A percentile compares a stretch with the other conserved stretches of the same genome.
Conservation (phyloP, 2,329 filamentous ascomycete genomes). For the Annulohypoxylon truncatum region DNA sequence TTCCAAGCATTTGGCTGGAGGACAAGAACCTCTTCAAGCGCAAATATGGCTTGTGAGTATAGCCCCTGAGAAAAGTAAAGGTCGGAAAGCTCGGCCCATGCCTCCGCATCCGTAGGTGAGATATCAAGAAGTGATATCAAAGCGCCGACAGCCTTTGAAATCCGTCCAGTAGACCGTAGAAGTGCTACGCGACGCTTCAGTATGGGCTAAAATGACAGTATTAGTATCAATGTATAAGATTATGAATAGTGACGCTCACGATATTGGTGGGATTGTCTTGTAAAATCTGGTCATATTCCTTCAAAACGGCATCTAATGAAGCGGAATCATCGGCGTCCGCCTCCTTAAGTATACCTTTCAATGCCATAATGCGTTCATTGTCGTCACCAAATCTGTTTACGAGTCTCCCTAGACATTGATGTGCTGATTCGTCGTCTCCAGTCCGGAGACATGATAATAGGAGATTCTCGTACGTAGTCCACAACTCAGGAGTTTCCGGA, state of each 20-base stretch:
- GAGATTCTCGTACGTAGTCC: conserved; percentile 88
- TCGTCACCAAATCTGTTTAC: conserved; percentile 81
- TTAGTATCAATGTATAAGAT: conserved; percentile 1
- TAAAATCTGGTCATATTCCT: conserved; percentile 82
- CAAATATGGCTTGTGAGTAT: conserved; percentile 85
- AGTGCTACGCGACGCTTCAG: conserved; percentile 86
- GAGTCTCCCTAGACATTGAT: conserved; percentile 78
- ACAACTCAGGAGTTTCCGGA: conserved; percentile 81
- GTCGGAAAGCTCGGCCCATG: conserved; percentile 92
- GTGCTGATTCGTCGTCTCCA: conserved; percentile 82
- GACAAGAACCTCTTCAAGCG: conserved; percentile 89
- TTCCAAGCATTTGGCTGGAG: conserved; percentile 95
- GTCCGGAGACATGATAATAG: conserved; percentile 85
- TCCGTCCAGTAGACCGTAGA: conserved; percentile 77
- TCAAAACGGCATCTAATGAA: conserved; percentile 76
- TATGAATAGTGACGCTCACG: conserved; percentile 61
- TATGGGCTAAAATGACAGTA: conserved; percentile 70
- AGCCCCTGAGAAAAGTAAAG: conserved; percentile 84
- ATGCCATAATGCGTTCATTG: conserved; percentile 87
- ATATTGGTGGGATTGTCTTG: conserved; percentile 81
- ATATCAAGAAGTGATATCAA: conserved; percentile 82
- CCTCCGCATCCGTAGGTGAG: conserved; percentile 89
- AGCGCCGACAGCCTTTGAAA: conserved; percentile 77
- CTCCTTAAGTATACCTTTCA: conserved; percentile 86
- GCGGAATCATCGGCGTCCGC: conserved; percentile 75